Conservation (phyloP, 768 basidiomycete species). For the Chiua virens region DNA sequence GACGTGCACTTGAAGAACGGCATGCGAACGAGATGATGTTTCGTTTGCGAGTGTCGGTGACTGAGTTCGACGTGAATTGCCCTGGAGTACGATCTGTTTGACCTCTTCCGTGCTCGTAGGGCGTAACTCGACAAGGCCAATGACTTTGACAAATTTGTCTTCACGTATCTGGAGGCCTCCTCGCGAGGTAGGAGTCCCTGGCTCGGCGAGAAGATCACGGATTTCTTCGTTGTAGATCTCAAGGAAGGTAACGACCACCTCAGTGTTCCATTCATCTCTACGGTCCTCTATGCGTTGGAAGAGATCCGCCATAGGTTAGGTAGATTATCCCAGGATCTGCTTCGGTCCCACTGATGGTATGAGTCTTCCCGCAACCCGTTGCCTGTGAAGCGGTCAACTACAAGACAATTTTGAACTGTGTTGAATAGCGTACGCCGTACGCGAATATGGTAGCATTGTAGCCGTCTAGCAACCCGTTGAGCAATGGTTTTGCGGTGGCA, state of each 20-base stretch:
- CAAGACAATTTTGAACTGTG: not conserved
- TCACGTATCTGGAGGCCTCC: constrained; percentile 94
- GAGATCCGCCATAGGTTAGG: constrained; percentile 93
- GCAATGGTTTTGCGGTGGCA: constrained; percentile 79
- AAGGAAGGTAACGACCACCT: constrained; percentile 91
- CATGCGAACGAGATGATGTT: constrained; percentile 95
- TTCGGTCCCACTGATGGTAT: constrained; percentile 94
- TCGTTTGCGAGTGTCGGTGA: constrained; percentile 96
- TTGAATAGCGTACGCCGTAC: constrained; percentile 75
- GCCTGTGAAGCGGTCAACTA: constrained; percentile 55
- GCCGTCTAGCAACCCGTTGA: constrained; percentile 85
- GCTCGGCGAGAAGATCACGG: constrained; percentile 86
- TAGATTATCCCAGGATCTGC: constrained; percentile 92
- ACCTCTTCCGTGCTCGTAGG: constrained; percentile 90
- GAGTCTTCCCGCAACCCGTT: constrained; percentile 99
- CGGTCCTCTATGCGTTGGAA: constrained; percentile 91
- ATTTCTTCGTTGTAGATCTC: constrained; percentile 99
- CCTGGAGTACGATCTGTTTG: constrained; percentile 87
- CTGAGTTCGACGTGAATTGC: constrained; percentile 86
- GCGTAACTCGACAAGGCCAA: constrained; percentile 77
- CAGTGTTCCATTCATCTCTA: constrained; percentile 79
- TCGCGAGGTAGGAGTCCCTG: constrained; percentile 57
- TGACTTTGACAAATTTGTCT: constrained; percentile 89
- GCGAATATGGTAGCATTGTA: constrained; percentile 98
- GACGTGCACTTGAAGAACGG: constrained; percentile 94